Conservation (phyloP, 257 asterid genomes). For the Agastache rugosa region DNA sequence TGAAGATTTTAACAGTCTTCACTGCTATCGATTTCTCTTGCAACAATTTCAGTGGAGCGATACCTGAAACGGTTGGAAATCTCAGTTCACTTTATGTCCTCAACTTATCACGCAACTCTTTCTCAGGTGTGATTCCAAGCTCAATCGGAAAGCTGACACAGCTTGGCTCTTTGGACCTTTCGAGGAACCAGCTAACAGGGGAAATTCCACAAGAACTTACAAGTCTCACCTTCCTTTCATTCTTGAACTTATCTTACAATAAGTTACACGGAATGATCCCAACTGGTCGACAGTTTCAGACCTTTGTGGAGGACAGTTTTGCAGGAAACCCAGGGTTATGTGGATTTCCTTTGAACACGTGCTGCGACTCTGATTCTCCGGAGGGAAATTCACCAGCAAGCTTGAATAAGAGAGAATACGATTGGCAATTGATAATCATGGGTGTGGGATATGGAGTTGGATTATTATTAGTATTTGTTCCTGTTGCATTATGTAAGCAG, state of each 20-base stretch:
- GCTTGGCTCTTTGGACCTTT: too few species aligned
- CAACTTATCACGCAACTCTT: slow-evolving; percentile 58
- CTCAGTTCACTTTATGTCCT: slow-evolving; percentile 58
- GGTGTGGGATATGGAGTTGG: slow-evolving; percentile 4
- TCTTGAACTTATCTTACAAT: slow-evolving; percentile 53
- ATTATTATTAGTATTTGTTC: background rate
- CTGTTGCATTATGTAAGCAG: background rate
- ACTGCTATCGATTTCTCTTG: slow-evolving; percentile 58
- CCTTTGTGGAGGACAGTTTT: too few species aligned
- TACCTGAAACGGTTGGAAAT: slow-evolving; percentile 55
- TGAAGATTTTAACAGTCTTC: slow-evolving; percentile 58
- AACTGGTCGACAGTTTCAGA: slow-evolving; percentile 34
- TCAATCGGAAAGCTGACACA: slow-evolving; percentile 55
- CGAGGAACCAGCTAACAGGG: slow-evolving; percentile 52
- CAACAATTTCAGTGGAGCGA: slow-evolving; percentile 55
- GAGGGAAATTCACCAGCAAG: background rate
- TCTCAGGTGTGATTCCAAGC: slow-evolving; percentile 55
- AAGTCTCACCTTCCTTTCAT: slow-evolving; percentile 49
- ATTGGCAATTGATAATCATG: slow-evolving; percentile 10
- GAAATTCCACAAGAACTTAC: slow-evolving; percentile 47
- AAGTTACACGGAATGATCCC: slow-evolving; percentile 51
- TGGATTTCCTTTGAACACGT: too few species aligned
- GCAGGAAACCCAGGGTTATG: too few species aligned
- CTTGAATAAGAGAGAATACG: background rate
- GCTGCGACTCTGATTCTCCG: background rate